Base-by-base conservation (phyloP, 306 rosid species). In the Psophocarpus tetragonolobus region DNA sequence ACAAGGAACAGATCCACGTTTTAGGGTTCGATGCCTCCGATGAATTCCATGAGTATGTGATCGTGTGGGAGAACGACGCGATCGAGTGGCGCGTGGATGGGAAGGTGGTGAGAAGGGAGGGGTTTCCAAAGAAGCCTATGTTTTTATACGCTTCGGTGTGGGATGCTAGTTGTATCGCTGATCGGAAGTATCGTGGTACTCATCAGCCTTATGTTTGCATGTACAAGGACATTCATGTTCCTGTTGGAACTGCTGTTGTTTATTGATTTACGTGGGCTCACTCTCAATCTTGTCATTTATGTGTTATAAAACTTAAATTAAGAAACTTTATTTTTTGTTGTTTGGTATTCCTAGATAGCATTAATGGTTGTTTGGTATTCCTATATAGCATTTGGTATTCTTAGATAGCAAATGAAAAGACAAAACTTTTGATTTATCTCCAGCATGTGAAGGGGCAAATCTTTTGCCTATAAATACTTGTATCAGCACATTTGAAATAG, bases 81-180 rank as follows among this genome's bases (percentile, higher is more conserved):
- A 86, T 89, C 29, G 87, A 89, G 81, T 91, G 96, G 89, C 53
- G 62, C 23, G 53, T 91, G 65, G 92, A 91, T 83, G 96, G 93
- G 75, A 70, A 79, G 0, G 20, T 81, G 4, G 80, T 86, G 74
- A 85, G 93, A 76, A 83, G 41, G 33, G 91, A 71, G n/a, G 84
- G 32, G 53, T 89, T 85, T 38, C 93, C 89, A 1, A 26, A 47
- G 14, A 85, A 83, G 71, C 77, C 90, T 0, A 91, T 83, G 90
- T 91, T 80, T 80, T 70, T 91, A 79, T 91, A 86, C 73, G 87
- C 90, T n/a, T 85, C 89, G 6, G 8, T 89, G 70, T 91, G 91
- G 96, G 86, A 89, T 71, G 90, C 89, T 1, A 91, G 90, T 75
- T 80, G 68, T 33, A 76, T 89, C 11, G 82, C n/a, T 15, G 83